phyloP scores from a whole-genome alignment of 352 stramenopile species.

The Globisporangium orthogonon region DNA sequence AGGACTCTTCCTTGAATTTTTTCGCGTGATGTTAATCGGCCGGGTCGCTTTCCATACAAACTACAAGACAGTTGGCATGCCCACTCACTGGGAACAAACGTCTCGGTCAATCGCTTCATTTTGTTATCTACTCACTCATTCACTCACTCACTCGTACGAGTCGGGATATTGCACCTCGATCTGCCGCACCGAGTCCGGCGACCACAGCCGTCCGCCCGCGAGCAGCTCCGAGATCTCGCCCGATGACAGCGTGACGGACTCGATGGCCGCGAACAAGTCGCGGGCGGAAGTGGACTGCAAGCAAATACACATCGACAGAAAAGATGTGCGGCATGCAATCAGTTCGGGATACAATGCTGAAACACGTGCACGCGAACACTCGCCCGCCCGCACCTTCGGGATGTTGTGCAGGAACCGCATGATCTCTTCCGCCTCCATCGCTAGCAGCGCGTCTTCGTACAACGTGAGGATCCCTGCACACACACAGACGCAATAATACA shows the following conservation, averaged over 20 bases:
- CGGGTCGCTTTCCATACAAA: background rate
- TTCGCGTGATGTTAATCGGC: background rate
- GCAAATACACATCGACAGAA: background rate
- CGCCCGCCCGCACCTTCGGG: conserved; percentile 27
- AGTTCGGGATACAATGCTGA: background rate
- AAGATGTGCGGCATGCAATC: background rate
- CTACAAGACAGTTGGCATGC: background rate
- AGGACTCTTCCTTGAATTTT: background rate
- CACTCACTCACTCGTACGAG: conserved; percentile 49
- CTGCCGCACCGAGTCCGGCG: conserved; percentile 50
- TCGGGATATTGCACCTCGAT: conserved; percentile 73
- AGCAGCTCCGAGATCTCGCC: conserved; percentile 65
- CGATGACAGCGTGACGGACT: conserved; percentile 59
- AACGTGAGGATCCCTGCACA: conserved; percentile 52
- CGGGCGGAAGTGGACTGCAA: conserved; percentile 40
- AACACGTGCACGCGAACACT: background rate
- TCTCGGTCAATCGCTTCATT: no score
- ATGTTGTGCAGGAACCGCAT: conserved; percentile 82
- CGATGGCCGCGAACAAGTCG: conserved; percentile 63
- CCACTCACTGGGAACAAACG: no score
- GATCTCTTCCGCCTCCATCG: conserved; percentile 69
- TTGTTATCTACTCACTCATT: background rate
- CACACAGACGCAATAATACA: background rate
- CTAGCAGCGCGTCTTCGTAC: conserved; percentile 61
- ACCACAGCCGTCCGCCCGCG: conserved; percentile 66